Evolutionary conservation across 2,329 filamentous ascomycete species (phyloP).

Genomic region (Helotiales sp.): DNA sequence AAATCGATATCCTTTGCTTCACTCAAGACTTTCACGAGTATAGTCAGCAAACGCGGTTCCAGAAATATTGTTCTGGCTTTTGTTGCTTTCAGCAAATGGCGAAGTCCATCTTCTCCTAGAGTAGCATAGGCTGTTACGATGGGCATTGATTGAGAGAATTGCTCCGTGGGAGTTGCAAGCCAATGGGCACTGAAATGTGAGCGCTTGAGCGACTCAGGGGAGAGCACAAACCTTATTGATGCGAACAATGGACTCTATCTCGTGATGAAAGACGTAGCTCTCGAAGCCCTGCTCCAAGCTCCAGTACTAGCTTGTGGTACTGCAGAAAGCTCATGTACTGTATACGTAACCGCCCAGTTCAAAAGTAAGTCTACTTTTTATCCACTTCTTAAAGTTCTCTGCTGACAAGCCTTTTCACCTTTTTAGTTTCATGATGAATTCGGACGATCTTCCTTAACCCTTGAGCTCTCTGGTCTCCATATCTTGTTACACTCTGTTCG

Average conservation of each 20-base stretch:
- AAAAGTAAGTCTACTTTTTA: constrained; percentile 88
- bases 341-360: constrained; percentile 81
- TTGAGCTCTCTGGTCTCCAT: constrained; percentile 67
- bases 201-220: not conserved
- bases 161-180: constrained; percentile 80
- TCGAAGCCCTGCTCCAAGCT: constrained; percentile 72
- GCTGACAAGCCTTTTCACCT: constrained; percentile 86
- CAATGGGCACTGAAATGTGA: constrained; percentile 59
- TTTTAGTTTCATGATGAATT: constrained; percentile 83
- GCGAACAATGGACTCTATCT: constrained; percentile 82
- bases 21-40: constrained; percentile 60
- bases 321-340: constrained; percentile 78
- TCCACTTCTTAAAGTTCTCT: constrained; percentile 79
- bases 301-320: constrained; percentile 71
- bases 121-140: constrained; percentile 97
- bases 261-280: constrained; percentile 71
- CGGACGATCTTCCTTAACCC: constrained; percentile 76
- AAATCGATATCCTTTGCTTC: constrained; percentile 60
- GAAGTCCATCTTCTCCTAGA: constrained; percentile 80
- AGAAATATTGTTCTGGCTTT: constrained; percentile 82
- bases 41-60: constrained; percentile 76
- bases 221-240: constrained; percentile 54
- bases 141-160: constrained; percentile 83
- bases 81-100: constrained; percentile 85
- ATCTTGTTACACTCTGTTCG: constrained; percentile 66